Percentiles rank a stretch among this genome's conserved stretches.
Conservation (phyloP, 1,284 basidiomycete species). For the Papiliotrema fonsecae region DNA sequence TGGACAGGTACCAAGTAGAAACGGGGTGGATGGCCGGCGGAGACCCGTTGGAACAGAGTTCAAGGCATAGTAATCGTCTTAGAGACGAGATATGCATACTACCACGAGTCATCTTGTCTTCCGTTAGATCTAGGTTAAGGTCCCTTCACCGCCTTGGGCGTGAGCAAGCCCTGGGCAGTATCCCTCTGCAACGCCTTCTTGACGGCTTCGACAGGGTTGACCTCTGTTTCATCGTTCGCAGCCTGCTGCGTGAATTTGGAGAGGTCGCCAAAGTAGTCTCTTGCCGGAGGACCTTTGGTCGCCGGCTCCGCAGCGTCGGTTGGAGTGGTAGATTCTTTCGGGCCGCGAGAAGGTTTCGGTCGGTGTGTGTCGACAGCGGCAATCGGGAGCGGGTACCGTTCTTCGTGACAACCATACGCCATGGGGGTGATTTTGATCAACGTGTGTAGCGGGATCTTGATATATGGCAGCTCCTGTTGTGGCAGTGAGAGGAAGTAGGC, state of each 20-base stretch:
- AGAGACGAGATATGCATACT: not conserved
- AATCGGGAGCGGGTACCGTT: slow-evolving; percentile 80
- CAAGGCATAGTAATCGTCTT: not conserved
- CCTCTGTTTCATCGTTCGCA: not conserved
- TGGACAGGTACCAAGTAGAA: slow-evolving; percentile 17
- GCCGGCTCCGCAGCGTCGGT: not conserved
- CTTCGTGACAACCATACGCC: slow-evolving; percentile 98
- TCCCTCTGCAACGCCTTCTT: slow-evolving; percentile 3
- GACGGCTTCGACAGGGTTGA: slow-evolving; percentile 1
- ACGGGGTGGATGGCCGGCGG: slow-evolving; percentile 12
- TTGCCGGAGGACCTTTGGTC: not conserved
- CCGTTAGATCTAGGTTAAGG: not conserved
- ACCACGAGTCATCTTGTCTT: not conserved
- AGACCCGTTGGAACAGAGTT: not conserved
- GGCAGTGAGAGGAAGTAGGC: slow-evolving; percentile 91
- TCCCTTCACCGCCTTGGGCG: slow-evolving; percentile 4
- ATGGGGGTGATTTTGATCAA: slow-evolving; percentile 97
- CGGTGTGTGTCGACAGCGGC: slow-evolving; percentile 88
- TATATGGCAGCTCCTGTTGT: slow-evolving; percentile 93
- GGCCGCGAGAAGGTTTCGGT: slow-evolving; percentile 62
- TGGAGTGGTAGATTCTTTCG: not conserved
- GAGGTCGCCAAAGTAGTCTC: slow-evolving; percentile 7
- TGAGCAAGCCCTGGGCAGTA: not conserved
- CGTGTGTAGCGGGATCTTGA: slow-evolving; percentile 94
- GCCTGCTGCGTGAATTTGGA: not conserved